These are phyloP conservation scores for Neoboletus subvelutipes DNA, from an alignment of 768 basidiomycete species.

Conservation along the genomic window DNA sequence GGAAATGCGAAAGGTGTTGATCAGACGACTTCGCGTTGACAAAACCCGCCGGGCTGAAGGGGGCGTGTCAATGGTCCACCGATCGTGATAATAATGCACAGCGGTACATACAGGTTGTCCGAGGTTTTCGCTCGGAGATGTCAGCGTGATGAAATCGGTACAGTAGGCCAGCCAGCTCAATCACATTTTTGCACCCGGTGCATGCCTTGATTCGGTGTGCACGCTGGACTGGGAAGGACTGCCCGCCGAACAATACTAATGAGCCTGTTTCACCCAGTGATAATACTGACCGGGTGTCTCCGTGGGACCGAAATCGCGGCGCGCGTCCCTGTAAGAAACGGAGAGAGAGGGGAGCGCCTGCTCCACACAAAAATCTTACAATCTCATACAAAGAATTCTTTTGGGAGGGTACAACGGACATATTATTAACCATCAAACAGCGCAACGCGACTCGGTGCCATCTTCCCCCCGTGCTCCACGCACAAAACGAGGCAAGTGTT, in stretches of 20 bases:
- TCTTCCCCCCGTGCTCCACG: background rate
- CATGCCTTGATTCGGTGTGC: background rate
- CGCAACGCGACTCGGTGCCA: slow-evolving; percentile 3
- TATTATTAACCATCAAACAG: slow-evolving; percentile 3
- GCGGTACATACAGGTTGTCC: background rate
- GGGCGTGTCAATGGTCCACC: slow-evolving; percentile 1
- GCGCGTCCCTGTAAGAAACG: background rate
- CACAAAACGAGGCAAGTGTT: slow-evolving; percentile 10
- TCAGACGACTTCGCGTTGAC: slow-evolving; percentile 1
- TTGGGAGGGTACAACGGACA: slow-evolving; percentile 5
- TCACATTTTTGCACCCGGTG: background rate
- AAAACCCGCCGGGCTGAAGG: background rate
- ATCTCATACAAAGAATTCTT: background rate
- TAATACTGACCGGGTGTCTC: background rate
- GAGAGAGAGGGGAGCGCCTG: background rate
- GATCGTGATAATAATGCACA: background rate
- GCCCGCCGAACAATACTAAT: background rate
- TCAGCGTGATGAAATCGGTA: background rate
- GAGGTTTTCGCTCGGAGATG: slow-evolving; percentile 15
- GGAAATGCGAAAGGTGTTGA: slow-evolving; percentile 5
- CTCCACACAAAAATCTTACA: background rate
- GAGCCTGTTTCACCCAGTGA: background rate
- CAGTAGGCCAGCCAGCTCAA: background rate
- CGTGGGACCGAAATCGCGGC: background rate
- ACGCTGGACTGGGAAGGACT: background rate